These are phyloP conservation scores for Colletotrichum camelliae DNA, from an alignment of 2,329 filamentous ascomycete genomes.

Conservation along the genomic window DNA sequence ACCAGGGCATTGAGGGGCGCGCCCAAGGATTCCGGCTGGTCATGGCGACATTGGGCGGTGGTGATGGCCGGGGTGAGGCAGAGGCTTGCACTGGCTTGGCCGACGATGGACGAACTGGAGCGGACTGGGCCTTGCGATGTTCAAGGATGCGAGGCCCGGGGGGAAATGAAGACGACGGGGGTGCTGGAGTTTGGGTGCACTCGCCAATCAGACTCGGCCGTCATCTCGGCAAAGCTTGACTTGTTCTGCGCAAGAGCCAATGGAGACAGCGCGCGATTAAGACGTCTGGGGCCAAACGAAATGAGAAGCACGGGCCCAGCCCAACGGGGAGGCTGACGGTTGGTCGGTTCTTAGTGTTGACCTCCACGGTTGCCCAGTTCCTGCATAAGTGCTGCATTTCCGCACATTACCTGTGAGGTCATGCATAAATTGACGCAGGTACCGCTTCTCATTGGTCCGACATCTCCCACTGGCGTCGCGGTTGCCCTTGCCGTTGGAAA, in stretches of 20 bases:
- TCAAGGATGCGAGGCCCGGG: constrained; percentile 8
- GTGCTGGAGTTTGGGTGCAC: neutral
- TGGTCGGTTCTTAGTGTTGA: neutral
- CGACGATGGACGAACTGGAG: neutral
- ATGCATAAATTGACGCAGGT: neutral
- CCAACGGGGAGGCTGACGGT: neutral
- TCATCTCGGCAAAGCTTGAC: constrained; percentile 23
- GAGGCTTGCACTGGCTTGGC: neutral
- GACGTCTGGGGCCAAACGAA: constrained; percentile 14
- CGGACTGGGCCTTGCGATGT: neutral
- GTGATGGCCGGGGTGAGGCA: neutral
- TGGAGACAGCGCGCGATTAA: constrained; percentile 2
- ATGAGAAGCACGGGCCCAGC: constrained; percentile 6
- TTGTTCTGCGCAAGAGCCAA: constrained; percentile 4
- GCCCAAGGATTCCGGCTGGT: constrained; percentile 11
- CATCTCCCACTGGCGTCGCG: neutral
- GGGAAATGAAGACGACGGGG: constrained; percentile 15
- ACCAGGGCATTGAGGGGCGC: constrained; percentile 7
- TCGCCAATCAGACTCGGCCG: constrained; percentile 19
- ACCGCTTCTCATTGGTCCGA: neutral
- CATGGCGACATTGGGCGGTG: constrained; percentile 18
- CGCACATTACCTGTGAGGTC: neutral
- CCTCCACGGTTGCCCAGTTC: neutral
- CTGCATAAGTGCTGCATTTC: constrained; percentile 19
- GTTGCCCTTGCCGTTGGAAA: neutral